Evolutionary conservation across 148 eudicot species (phyloP).

Genomic region (Hydrangea macrophylla): DNA sequence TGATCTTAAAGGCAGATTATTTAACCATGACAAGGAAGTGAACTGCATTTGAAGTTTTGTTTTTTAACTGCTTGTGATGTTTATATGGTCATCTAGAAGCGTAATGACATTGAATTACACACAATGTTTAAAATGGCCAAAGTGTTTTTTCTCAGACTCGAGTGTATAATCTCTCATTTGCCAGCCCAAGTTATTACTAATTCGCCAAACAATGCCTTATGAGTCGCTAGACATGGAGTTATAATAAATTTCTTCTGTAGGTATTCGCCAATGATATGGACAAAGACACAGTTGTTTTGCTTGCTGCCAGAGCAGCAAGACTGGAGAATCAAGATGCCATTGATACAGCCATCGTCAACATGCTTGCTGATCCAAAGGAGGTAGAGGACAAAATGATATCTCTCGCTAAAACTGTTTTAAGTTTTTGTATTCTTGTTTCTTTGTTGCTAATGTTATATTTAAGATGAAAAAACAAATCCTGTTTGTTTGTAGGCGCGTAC

Average conservation of each 20-base stretch:
- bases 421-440: constrained; percentile 2
- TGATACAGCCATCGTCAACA: constrained; percentile 64
- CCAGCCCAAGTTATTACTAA: too few species aligned
- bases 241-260: constrained; percentile 22
- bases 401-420: background rate
- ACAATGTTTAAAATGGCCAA: too few species aligned
- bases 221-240: background rate
- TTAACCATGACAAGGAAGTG: background rate
- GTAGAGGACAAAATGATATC: constrained; percentile 31
- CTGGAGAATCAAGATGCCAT: constrained; percentile 84
- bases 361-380: constrained; percentile 81
- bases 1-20: constrained; percentile 1
- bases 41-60: background rate
- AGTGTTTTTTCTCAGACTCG: too few species aligned
- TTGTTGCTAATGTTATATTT: background rate
- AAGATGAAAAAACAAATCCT: background rate
- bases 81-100: background rate
- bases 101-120: too few species aligned
- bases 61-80: background rate
- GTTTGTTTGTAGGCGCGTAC: constrained; percentile 54
- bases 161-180: too few species aligned
- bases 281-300: constrained; percentile 56
- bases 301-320: constrained; percentile 81
- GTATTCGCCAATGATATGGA: constrained; percentile 62
- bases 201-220: too few species aligned